Base-by-base conservation (phyloP, 225 moss, liverwort and hornwort species). In the Sphagnum tenellum region DNA sequence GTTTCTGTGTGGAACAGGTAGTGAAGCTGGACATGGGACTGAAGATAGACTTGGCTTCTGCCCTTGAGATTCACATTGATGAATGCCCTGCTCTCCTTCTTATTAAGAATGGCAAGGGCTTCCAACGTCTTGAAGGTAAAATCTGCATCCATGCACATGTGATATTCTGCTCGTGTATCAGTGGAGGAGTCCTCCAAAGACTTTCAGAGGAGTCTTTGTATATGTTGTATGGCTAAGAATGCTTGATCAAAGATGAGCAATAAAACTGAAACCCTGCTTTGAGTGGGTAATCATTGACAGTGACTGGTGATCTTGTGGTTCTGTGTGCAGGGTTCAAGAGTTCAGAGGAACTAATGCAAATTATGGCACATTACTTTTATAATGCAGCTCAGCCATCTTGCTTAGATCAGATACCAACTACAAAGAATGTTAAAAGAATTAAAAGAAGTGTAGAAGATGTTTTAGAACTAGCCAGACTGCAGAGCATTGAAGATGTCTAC, bases 351-450 rank as follows among this genome's bases (percentile, higher is more conserved):
- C 67, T 86, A 77, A 46, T 79, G 73, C 83, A 86, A 61, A 66
- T 83, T 52, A 75, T 78, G 67, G 83, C 86, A 11, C 80, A 86
- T 61, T 83, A 80, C 70, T 86, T 86, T 64, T 86, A 86, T 64
- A 80, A 80, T 5, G 86, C 80, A 54, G 59, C 69, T 49, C 75
- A 74, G 45, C 86, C 86, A 51, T 71, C 76, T 60, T 83, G 71
- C 69, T 52, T 86, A 64, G 75, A 64, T 7, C 63, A 63, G 7
- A 67, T 65, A 52, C 13, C 55, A 49, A 69, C 57, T 67, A 66
- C 85, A 67, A 73, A 76, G 66, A 55, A 0, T 48, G 63, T 84
- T 50, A 64, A 11, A 12, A 75, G 48, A 48, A 54, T 75, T 51
- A 66, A 50, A 46, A 77, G 62, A 9, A 9, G 46, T 56, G 12